These are phyloP conservation scores for Meira nashicola DNA, from an alignment of 1,284 basidiomycete genomes.

Conservation along the genomic window DNA sequence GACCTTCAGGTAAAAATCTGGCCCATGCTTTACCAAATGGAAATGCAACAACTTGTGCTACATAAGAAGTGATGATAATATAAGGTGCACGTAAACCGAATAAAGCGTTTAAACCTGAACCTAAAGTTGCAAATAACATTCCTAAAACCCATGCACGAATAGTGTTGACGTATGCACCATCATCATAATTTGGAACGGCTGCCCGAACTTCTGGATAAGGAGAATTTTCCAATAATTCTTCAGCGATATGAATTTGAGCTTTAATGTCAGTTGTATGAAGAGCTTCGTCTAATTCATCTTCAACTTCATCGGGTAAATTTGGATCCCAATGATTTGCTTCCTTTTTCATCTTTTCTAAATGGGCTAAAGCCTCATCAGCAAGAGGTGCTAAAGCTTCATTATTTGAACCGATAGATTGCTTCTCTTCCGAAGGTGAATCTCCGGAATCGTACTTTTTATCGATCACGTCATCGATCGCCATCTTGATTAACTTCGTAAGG, in stretches of 20 bases:
- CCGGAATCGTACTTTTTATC: too few species aligned
- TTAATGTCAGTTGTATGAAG: slow-evolving; percentile 19
- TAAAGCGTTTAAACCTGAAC: slow-evolving; percentile 40
- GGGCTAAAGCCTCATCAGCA: too few species aligned
- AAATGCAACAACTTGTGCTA: slow-evolving; percentile 35
- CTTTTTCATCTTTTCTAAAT: neutral
- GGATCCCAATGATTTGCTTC: slow-evolving; percentile 20
- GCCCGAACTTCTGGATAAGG: slow-evolving; percentile 46
- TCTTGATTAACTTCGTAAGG: too few species aligned
- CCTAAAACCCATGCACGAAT: slow-evolving; percentile 41
- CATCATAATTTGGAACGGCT: slow-evolving; percentile 45
- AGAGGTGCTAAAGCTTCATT: too few species aligned
- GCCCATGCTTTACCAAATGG: slow-evolving; percentile 33
- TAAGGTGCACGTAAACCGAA: slow-evolving; percentile 41
- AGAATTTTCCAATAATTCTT: slow-evolving; percentile 36
- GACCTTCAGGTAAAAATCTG: slow-evolving; percentile 27
- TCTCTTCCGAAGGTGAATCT: too few species aligned
- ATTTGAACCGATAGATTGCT: too few species aligned
- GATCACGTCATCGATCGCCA: too few species aligned
- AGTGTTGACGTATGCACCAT: slow-evolving; percentile 35
- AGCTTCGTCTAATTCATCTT: slow-evolving; percentile 18
- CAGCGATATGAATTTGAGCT: slow-evolving; percentile 18
- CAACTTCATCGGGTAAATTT: slow-evolving; percentile 19
- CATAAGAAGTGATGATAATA: slow-evolving; percentile 31
- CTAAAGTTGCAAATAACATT: slow-evolving; percentile 26